Base-by-base conservation (phyloP, 1,284 basidiomycete genomes). In the Pterulicium gracile region DNA sequence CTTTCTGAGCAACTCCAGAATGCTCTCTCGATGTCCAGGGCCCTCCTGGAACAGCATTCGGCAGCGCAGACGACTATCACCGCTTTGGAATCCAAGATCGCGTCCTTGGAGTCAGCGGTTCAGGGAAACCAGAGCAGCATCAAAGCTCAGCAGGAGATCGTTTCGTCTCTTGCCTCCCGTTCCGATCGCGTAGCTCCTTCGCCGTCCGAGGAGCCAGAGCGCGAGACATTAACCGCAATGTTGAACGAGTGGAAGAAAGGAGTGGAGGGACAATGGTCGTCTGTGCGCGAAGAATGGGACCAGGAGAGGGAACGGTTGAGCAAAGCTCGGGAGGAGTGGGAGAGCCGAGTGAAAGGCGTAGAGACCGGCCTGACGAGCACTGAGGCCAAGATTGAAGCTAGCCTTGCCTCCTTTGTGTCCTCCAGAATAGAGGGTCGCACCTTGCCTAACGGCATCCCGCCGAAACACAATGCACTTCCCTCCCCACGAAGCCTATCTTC, bases 241-340 rank as follows among this genome's bases (percentile, higher is more conserved):
- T 62, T 85, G 43, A 62, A 63, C 4, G 76, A 82, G 50, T 84
- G 79, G 79, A 82, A 80, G 60, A 81, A 77, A 58, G 66, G 59
- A 4, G 76, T 88, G 5, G 42, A 43, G 22, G 42, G 42, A 4
- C 67, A 70, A 36, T 83, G 79, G 77, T 69, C 71, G 35, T 65
- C 70, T 47, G 81, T 92, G 40, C 77, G 85, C 52, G 81, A 88
- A 54, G 83, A 86, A 44, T 92, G 92, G 89, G 73, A 73, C 3
- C 67, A 77, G 19, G 94, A 96, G 63, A 73, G 90, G 2, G 83
- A 87, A 51, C 71, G 87, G 23, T 68, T 96, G 4, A 69, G 73
- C 35, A 72, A 75, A 18, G 86, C 88, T 5, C 75, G 86, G 27
- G 78, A 86, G 32, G 88, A 93, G 51, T 94, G 88, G 85, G 93